These are phyloP conservation scores for Colletotrichum tanaceti DNA, from an alignment of 2,329 filamentous ascomycete species.

Conservation along the genomic window DNA sequence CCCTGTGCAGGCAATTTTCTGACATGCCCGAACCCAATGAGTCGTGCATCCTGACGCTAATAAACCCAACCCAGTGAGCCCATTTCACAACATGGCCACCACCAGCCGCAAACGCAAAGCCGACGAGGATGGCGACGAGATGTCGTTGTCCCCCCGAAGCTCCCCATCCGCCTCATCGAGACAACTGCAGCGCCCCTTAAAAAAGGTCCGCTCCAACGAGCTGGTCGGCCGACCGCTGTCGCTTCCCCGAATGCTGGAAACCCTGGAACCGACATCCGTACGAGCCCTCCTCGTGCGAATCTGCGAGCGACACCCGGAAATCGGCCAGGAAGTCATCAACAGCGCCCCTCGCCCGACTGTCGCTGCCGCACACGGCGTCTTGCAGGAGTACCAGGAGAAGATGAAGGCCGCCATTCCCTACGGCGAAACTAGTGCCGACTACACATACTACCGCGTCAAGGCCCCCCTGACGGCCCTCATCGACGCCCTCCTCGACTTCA, in stretches of 20 bases:
- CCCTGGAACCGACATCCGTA: constrained; percentile 85
- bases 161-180: constrained; percentile 82
- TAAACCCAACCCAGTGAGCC: constrained; percentile 44
- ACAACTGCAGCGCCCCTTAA: constrained; percentile 73
- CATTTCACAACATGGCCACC: constrained; percentile 64
- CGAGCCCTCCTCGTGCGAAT: constrained; percentile 89
- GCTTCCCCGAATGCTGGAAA: constrained; percentile 86
- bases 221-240: constrained; percentile 67
- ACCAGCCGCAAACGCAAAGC: constrained; percentile 84
- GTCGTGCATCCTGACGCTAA: constrained; percentile 39
- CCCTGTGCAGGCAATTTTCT: neutral
- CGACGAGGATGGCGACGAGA: constrained; percentile 84
- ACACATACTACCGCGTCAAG: constrained; percentile 92
- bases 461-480: constrained; percentile 83
- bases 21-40: constrained; percentile 7
- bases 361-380: constrained; percentile 80
- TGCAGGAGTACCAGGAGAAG: constrained; percentile 82
- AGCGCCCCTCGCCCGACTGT: constrained; percentile 90
- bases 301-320: constrained; percentile 88
- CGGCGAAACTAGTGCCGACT: constrained; percentile 86
- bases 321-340: constrained; percentile 85
- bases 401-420: constrained; percentile 87
- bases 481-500: constrained; percentile 93
- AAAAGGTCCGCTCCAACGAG: constrained; percentile 74
- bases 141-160: constrained; percentile 87